A percentile compares a stretch with the other conserved stretches of the same genome.
These are phyloP conservation scores for Actinomortierella wolfii DNA, from an alignment of 371 early-diverging fungal genomes.

Conservation along the genomic window DNA sequence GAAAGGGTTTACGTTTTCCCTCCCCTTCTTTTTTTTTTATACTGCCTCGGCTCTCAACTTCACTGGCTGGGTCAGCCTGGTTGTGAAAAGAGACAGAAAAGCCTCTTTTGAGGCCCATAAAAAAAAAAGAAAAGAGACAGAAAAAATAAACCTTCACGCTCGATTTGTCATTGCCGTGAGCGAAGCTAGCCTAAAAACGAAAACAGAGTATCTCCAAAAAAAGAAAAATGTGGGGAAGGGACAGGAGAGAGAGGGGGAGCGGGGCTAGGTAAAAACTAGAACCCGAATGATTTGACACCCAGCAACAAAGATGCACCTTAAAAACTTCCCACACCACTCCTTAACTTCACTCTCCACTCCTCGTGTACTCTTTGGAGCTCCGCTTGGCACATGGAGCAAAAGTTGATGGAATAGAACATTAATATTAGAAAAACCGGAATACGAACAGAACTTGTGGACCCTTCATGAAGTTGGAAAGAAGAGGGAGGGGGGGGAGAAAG, in stretches of 20 bases:
- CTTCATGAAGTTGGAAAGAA: not conserved
- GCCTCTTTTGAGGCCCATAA: not conserved
- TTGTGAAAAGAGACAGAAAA: not conserved
- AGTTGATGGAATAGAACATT: too few species aligned
- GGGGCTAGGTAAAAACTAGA: not conserved
- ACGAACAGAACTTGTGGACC: not conserved
- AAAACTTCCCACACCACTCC: too few species aligned
- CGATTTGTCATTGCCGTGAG: not conserved
- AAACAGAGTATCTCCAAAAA: constrained; percentile 33
- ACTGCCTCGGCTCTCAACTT: not conserved
- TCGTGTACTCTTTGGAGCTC: not conserved
- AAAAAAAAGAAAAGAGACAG: not conserved
- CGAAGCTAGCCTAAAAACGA: not conserved
- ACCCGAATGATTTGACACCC: too few species aligned
- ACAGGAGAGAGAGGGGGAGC: not conserved
- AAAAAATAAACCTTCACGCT: not conserved
- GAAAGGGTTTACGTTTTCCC: not conserved
- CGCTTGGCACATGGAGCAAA: too few species aligned
- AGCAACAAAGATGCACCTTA: too few species aligned
- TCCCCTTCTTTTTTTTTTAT: not conserved
- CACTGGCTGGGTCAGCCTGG: not conserved
- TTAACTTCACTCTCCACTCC: not conserved
- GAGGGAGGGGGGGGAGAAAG: not conserved
- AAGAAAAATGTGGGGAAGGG: constrained; percentile 46
- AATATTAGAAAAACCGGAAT: not conserved